Conservation (phyloP, 129 eudicot genomes). For the Saussurea involucrata region DNA sequence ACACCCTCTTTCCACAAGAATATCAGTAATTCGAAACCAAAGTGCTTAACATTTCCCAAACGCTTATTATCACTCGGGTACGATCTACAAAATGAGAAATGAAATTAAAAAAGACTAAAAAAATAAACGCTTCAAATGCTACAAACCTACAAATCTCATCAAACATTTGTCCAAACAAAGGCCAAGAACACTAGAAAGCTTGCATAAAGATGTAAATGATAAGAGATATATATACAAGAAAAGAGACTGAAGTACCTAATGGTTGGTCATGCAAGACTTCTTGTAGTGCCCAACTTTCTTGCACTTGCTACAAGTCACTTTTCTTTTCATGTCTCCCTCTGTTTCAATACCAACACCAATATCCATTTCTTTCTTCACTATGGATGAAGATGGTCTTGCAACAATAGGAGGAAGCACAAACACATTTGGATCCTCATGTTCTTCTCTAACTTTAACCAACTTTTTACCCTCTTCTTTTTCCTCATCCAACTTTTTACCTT, state of each 20-base stretch:
- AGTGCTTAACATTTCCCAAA: not conserved
- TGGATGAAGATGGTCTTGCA: slow-evolving; percentile 23
- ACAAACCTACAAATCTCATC: not conserved
- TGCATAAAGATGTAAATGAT: not conserved
- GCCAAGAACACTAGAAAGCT: slow-evolving; percentile 7
- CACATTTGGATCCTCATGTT: slow-evolving; percentile 33
- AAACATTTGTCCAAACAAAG: slow-evolving; percentile 6
- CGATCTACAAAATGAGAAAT: not conserved
- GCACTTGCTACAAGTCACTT: slow-evolving; percentile 59
- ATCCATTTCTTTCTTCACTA: slow-evolving; percentile 38
- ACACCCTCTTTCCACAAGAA: not conserved
- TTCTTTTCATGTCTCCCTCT: slow-evolving; percentile 46
- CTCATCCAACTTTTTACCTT: not conserved
- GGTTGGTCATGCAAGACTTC: slow-evolving; percentile 41
- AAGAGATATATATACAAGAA: slow-evolving; percentile 7
- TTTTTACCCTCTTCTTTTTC: not conserved
- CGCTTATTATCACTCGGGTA: not conserved
- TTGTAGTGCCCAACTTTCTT: slow-evolving; percentile 61
- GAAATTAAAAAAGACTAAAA: not conserved
- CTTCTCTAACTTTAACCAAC: slow-evolving; percentile 12
- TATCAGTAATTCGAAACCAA: not conserved
- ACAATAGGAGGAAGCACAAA: slow-evolving; percentile 60
- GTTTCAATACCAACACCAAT: slow-evolving; percentile 11
- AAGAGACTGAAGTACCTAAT: slow-evolving; percentile 8
- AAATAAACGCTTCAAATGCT: not conserved